Evolutionary conservation across 495 filamentous ascomycete genomes (phyloP).

Genomic region (Penicillium lagena): DNA sequence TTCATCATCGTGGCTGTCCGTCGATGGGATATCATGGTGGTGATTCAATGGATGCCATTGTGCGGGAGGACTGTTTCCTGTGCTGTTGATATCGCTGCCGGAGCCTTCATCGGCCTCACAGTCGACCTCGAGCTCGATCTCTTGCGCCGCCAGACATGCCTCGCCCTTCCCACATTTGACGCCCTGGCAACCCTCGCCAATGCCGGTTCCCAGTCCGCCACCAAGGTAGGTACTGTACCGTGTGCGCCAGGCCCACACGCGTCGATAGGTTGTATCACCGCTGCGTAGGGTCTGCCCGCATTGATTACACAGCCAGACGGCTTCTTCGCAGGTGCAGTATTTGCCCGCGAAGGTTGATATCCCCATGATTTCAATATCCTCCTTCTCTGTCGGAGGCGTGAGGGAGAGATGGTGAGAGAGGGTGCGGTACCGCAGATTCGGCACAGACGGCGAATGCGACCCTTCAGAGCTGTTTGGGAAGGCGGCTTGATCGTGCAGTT

Average conservation of each 20-base stretch:
- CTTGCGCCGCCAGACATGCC: conserved; percentile 61
- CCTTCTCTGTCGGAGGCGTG: background rate
- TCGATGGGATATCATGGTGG: conserved; percentile 7
- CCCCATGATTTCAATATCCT: no score
- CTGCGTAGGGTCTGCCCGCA: conserved; percentile 65
- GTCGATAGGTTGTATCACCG: conserved; percentile 67
- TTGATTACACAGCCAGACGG: conserved; percentile 73
- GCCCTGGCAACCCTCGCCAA: conserved; percentile 81
- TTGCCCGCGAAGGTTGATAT: conserved; percentile 36
- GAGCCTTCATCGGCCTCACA: conserved; percentile 58
- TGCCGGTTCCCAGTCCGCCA: conserved; percentile 70
- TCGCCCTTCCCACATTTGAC: conserved; percentile 72
- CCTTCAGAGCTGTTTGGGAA: conserved; percentile 48
- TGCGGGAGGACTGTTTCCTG: conserved; percentile 6
- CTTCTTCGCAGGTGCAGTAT: conserved; percentile 63
- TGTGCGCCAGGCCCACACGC: conserved; percentile 83
- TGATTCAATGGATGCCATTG: conserved; percentile 6
- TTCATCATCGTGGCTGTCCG: conserved; percentile 33
- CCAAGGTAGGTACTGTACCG: conserved; percentile 76
- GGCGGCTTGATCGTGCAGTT: conserved; percentile 83
- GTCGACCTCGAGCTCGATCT: conserved; percentile 75
- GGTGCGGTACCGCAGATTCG: conserved; percentile 62
- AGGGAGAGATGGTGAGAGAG: conserved; percentile 32
- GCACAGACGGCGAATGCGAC: conserved; percentile 75
- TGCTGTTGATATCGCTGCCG: conserved; percentile 14